phyloP scores from a whole-genome alignment of 345 rosid genomes.

The Ricinus communis region DNA sequence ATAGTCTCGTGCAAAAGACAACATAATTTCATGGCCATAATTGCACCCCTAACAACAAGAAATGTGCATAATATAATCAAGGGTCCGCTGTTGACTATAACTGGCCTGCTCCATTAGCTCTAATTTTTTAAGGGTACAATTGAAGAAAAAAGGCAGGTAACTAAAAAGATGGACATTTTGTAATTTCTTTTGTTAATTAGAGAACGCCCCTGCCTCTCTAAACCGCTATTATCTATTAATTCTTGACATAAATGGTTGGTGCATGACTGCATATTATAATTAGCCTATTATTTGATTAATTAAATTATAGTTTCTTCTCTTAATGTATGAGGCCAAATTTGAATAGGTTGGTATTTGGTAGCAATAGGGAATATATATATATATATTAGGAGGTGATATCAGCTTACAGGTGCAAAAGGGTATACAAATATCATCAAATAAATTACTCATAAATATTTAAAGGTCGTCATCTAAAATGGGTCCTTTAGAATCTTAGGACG shows the following conservation, averaged over 20 bases:
- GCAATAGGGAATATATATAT: conserved; percentile 11
- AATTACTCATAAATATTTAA: background rate
- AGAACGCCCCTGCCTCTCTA: no score
- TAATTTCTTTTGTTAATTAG: no score
- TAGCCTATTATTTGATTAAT: background rate
- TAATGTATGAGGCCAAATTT: conserved; percentile 15
- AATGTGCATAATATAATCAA: no score
- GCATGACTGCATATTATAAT: no score
- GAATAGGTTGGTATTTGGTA: conserved; percentile 41
- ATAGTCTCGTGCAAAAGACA: no score
- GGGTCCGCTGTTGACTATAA: no score
- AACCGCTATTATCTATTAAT: no score
- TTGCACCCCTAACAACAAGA: background rate
- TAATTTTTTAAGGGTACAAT: background rate
- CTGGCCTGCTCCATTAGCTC: background rate
- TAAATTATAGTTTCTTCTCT: background rate
- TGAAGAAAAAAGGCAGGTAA: conserved; percentile 13
- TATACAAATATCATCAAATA: background rate
- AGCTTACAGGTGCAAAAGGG: background rate
- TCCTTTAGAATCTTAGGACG: conserved; percentile 51
- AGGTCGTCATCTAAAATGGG: conserved; percentile 30
- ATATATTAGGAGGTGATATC: no score
- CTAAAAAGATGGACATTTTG: no score
- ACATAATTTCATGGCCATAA: background rate
- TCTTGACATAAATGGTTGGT: background rate